Percentiles rank a stretch among this genome's conserved stretches.
These are phyloP conservation scores for Acacia pycnantha DNA, from an alignment of 331 rosid species.

Conservation along the genomic window DNA sequence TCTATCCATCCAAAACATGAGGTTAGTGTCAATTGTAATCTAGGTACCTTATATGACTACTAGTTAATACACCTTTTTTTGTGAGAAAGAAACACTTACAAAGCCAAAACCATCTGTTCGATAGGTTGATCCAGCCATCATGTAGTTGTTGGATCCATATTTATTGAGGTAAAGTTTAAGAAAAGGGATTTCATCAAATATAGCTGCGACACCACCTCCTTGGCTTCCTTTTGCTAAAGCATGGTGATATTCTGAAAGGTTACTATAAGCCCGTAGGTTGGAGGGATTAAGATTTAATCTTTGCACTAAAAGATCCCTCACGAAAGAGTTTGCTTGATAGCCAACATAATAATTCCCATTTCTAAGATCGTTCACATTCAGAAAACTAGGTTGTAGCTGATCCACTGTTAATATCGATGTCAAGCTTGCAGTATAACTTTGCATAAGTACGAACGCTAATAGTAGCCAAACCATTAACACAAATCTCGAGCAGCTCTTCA, in stretches of 20 bases:
- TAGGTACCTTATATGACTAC: no score
- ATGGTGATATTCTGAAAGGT: not conserved
- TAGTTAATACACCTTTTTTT: not conserved
- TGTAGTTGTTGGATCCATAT: constrained; percentile 18
- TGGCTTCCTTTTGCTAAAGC: constrained; percentile 28
- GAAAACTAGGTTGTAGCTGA: constrained; percentile 25
- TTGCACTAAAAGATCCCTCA: constrained; percentile 20
- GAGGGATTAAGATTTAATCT: constrained; percentile 5
- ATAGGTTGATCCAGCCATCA: constrained; percentile 27
- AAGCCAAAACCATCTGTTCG: constrained; percentile 34
- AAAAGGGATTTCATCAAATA: constrained; percentile 34
- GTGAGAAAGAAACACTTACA: constrained; percentile 12
- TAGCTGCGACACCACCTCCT: constrained; percentile 24
- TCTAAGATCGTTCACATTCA: constrained; percentile 22
- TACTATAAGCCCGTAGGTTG: constrained; percentile 20
- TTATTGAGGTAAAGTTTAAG: constrained; percentile 16
- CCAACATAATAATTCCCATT: constrained; percentile 28
- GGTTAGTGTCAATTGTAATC: no score
- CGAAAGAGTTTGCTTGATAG: constrained; percentile 32
- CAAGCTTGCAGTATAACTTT: constrained; percentile 44
- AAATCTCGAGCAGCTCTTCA: constrained; percentile 42
- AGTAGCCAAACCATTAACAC: constrained; percentile 41
- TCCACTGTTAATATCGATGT: constrained; percentile 31
- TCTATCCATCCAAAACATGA: no score
- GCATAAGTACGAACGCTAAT: constrained; percentile 35